These are phyloP conservation scores for Tanacetum coccineum DNA, from an alignment of 129 eudicot genomes.

Conservation along the genomic window DNA sequence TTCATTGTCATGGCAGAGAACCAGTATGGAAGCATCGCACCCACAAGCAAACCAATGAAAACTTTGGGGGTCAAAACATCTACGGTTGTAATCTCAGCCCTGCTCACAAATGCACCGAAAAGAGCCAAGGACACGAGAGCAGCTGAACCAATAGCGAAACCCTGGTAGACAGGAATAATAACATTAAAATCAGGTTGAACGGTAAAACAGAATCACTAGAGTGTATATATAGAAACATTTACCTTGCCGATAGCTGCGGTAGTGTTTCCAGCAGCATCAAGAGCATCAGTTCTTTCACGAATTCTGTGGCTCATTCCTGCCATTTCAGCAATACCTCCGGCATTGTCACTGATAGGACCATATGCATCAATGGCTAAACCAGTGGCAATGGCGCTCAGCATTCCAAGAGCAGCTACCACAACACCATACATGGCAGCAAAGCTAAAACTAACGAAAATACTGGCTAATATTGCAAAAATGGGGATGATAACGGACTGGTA, in stretches of 20 bases:
- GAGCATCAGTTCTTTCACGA: constrained; percentile 85
- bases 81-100: constrained; percentile 63
- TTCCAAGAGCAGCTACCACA: constrained; percentile 87
- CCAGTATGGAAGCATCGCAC: constrained; percentile 97
- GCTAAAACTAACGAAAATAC: constrained; percentile 72
- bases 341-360: constrained; percentile 93
- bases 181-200: constrained; percentile 11
- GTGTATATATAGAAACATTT: neutral
- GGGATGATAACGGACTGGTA: constrained; percentile 83
- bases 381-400: constrained; percentile 88
- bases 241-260: constrained; percentile 93
- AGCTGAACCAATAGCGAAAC: constrained; percentile 89
- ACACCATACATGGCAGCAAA: constrained; percentile 93
- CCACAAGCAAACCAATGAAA: constrained; percentile 76
- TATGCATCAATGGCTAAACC: constrained; percentile 92
- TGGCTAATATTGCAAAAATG: constrained; percentile 69
- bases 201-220: constrained; percentile 10
- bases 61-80: constrained; percentile 80
- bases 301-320: constrained; percentile 91
- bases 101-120: constrained; percentile 91
- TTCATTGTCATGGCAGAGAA: constrained; percentile 95
- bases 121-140: constrained; percentile 84
- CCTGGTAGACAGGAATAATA: constrained; percentile 26
- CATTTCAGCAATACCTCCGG: constrained; percentile 94
- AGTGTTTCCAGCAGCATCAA: constrained; percentile 93